Base-by-base conservation (phyloP, 495 filamentous ascomycete species). In the Usnea hakonensis region DNA sequence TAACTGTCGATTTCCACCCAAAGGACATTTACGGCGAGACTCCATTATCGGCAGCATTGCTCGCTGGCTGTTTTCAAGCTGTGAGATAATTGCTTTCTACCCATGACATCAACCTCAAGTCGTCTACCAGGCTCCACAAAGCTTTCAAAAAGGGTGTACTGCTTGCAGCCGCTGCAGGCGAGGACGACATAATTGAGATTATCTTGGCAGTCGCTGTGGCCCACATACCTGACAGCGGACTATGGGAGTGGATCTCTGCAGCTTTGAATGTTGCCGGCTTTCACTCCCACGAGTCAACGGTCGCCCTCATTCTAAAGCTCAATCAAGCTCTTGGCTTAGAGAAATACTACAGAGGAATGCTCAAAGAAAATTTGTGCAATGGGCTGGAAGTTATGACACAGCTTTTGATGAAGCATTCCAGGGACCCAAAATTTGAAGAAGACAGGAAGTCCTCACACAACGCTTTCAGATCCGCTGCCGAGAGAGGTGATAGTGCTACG, bases 371-470 rank as follows among this genome's bases (percentile, higher is more conserved):
- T n/a, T n/a, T n/a, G n/a, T n/a, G n/a, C n/a, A n/a, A n/a, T n/a
- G n/a, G n/a, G n/a, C n/a, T 37, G 2, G 7, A 0, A 6, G 6
- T n/a, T 56, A 56, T 23, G 0, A 56, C 4, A 38, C 17, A 19
- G 36, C 41, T 26, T 23, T 62, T 55, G 11, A 55, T 55, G 30
- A 17, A 55, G 19, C 52, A 7, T 28, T 26, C 30, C 30, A 16
- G 11, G n/a, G 9, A 38, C 5, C 14, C 55, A 23, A 28, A 30
- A 11, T 32, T 11, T 9, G 53, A 48, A 17, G 5, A 57, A 2
- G 38, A n/a, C n/a, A 13, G 43, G 9, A 62, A 53, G 50, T 63
- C 48, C 11, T 19, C 36, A 6, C 35, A 50, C 4, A 62, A 43
- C 50, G 30, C 28, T 1, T 50, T 65, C 33, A n/a, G 10, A 7